phyloP scores from a whole-genome alignment of 345 rosid species.

The Cardiospermum halicacabum region DNA sequence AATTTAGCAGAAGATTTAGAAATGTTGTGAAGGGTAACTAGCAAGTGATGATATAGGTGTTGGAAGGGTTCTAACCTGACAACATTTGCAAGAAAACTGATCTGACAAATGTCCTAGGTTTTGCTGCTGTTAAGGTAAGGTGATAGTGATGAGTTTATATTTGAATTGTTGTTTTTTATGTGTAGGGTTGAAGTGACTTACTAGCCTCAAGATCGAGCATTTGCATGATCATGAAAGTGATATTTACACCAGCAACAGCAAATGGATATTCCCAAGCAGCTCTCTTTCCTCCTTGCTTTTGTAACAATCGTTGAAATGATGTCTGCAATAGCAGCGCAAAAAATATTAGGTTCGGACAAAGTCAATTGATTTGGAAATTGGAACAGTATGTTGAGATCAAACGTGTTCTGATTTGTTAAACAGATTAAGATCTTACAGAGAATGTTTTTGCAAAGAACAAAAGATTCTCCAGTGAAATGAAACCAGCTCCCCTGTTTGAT shows the following conservation, averaged over 20 bases:
- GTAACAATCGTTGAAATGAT: slow-evolving; percentile 61
- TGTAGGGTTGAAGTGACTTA: slow-evolving; percentile 26
- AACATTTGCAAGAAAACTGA: slow-evolving; percentile 76
- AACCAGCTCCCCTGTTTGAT: slow-evolving; percentile 81
- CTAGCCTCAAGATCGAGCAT: slow-evolving; percentile 91
- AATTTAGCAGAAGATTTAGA: background rate
- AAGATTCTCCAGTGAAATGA: slow-evolving; percentile 86
- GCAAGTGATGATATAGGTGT: background rate
- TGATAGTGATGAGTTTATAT: no score
- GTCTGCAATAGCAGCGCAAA: slow-evolving; percentile 32
- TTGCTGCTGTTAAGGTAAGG: slow-evolving; percentile 45
- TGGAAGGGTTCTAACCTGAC: slow-evolving; percentile 49
- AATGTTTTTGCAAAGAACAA: slow-evolving; percentile 90
- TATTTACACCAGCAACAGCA: slow-evolving; percentile 94
- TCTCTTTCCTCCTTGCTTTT: slow-evolving; percentile 75
- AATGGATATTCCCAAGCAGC: slow-evolving; percentile 96
- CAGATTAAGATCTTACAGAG: slow-evolving; percentile 38
- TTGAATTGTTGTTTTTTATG: no score
- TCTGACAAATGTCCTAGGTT: slow-evolving; percentile 70
- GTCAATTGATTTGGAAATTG: background rate
- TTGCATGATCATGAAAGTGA: slow-evolving; percentile 96
- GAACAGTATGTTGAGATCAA: background rate
- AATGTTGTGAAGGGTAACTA: background rate
- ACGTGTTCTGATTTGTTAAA: background rate
- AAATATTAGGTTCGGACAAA: background rate